phyloP scores from a whole-genome alignment of 352 stramenopile species.

The Globisporangium viniferum region DNA sequence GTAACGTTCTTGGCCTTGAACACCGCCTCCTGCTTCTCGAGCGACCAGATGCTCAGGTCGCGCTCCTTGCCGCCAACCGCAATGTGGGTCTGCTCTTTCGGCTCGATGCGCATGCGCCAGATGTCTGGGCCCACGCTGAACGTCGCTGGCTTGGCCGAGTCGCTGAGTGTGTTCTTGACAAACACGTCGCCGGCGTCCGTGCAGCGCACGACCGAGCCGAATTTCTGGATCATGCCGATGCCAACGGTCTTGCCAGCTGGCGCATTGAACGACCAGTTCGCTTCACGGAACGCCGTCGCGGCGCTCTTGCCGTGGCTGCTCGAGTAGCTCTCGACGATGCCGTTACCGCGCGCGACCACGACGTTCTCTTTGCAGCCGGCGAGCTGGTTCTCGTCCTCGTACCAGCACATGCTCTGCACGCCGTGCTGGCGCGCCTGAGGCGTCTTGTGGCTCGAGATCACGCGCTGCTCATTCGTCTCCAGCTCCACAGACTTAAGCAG shows the following conservation, averaged over 20 bases:
- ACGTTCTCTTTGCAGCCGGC: slow-evolving; percentile 39
- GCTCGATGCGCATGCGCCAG: slow-evolving; percentile 55
- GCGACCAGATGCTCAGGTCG: slow-evolving; percentile 77
- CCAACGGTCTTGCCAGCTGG: slow-evolving; percentile 33
- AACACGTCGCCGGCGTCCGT: slow-evolving; percentile 51
- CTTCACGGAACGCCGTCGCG: slow-evolving; percentile 24
- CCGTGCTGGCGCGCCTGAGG: slow-evolving; percentile 43
- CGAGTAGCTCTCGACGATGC: slow-evolving; percentile 65
- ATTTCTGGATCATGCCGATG: slow-evolving; percentile 54
- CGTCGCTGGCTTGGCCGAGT: slow-evolving; percentile 29
- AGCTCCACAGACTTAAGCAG: slow-evolving; percentile 80
- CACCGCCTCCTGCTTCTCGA: slow-evolving; percentile 70
- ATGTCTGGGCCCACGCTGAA: slow-evolving; percentile 59
- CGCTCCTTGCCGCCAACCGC: slow-evolving; percentile 80
- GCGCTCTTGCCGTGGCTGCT: slow-evolving; percentile 35
- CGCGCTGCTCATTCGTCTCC: slow-evolving; percentile 64
- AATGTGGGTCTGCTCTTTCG: slow-evolving; percentile 46
- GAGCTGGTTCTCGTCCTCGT: slow-evolving; percentile 42
- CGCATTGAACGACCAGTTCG: slow-evolving; percentile 45
- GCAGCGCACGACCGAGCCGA: slow-evolving; percentile 69
- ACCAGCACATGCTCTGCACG: slow-evolving; percentile 63
- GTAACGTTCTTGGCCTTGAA: slow-evolving; percentile 88
- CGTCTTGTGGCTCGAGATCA: slow-evolving; percentile 43
- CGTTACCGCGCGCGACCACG: slow-evolving; percentile 55
- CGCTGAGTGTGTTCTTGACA: slow-evolving; percentile 44